Evolutionary conservation across 2,329 filamentous ascomycete genomes (phyloP), one percentile per base, ranked within the genome.

Genomic region (Nothomitra cinnamomea): DNA sequence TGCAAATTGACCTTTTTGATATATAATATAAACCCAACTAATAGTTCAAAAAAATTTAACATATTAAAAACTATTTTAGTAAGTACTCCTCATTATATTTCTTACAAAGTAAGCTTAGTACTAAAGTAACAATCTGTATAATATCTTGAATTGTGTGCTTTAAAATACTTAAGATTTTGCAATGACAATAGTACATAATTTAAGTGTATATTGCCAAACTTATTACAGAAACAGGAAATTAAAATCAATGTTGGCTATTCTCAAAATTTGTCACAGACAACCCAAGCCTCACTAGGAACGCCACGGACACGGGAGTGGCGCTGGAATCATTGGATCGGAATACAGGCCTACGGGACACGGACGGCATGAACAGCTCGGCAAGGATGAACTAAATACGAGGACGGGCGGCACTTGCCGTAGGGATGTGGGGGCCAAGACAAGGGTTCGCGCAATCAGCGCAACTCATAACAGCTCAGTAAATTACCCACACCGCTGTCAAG

Each of bases 1-100:
- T 57, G 1, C 52, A 60, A 35, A 55, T 60, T 51, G 54, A 60
- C 55, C 41, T 60, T 6, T 53, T 59, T 38, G 53, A 59, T 54
- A 54, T 59, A 25, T 19, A 51, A 1, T 42, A 57, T 53, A 42
- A 57, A 28, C 54, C 53, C 3, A 55, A 55, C 40, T 19, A 49
- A 2, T 12, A 56, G 24, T 60, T 32, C 36, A 56, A 56, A 12
- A 58, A 52, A 57, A 54, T 57, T 35, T 40, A 57, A 12, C 50
- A 59, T 49, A 56, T 60, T n/a, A 51, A 52, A 13, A 54, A 60
- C 54, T 42, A 57, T 25, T 60, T 60, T 24, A 54, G 47, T 17
- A 41, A 41, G 15, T 41, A n/a, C 17, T 41, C 17, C 4, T 41
- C 17, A 6, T 13, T 41, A 5, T 41, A 41, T 19, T 13, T 13